Percentiles rank a stretch among this genome's conserved stretches.
Conservation (phyloP, 2,329 filamentous ascomycete genomes). For the Tolypocladium cylindrosporum region DNA sequence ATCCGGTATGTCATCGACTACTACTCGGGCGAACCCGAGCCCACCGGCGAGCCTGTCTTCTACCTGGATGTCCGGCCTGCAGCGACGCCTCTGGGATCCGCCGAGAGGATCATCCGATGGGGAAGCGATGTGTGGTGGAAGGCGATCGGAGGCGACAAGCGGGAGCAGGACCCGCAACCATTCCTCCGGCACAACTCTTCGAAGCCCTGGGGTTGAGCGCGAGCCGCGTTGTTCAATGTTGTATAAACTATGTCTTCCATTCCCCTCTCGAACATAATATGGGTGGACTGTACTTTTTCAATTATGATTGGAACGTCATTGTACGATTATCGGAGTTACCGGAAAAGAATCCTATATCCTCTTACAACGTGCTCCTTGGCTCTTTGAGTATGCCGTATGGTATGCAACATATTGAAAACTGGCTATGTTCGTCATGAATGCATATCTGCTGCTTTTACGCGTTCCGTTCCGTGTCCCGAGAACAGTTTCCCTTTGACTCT, state of each 20-base stretch:
- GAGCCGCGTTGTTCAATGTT: not conserved
- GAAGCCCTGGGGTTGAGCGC: conserved; percentile 8
- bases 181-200: conserved; percentile 18
- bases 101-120: conserved; percentile 80
- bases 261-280: conserved; percentile 6
- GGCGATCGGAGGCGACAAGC: conserved; percentile 63
- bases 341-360: not conserved
- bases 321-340: not conserved
- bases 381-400: not conserved
- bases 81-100: conserved; percentile 66
- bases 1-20: conserved; percentile 96
- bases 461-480: no score
- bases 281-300: conserved; percentile 17
- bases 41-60: conserved; percentile 86
- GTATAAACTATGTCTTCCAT: conserved; percentile 4
- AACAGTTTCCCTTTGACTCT: no score
- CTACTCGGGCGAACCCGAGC: conserved; percentile 74
- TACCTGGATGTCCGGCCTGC: conserved; percentile 91
- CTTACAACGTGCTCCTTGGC: not conserved
- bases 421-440: no score
- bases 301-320: conserved; percentile 10
- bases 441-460: no score
- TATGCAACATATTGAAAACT: no score
- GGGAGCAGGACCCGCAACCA: conserved; percentile 31
- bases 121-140: conserved; percentile 91